Conservation (phyloP, 2,329 filamentous ascomycete species). For the Botryosphaeria dothidea region DNA sequence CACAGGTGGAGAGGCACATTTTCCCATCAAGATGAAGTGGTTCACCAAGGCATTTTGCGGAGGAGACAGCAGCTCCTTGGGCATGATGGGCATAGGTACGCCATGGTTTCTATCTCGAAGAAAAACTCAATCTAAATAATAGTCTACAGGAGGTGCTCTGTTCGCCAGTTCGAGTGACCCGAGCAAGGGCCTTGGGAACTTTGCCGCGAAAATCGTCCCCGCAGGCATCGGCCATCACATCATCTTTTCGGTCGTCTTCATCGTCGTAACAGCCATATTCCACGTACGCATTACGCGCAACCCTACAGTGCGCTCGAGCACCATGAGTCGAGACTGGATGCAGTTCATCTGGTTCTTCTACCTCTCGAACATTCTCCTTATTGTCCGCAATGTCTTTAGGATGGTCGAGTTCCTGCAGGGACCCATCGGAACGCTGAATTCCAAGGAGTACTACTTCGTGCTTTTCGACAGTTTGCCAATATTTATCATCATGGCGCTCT, state of each 20-base stretch:
- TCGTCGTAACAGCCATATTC: conserved; percentile 34
- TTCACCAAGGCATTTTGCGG: neutral
- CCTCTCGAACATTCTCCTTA: neutral
- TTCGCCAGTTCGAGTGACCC: neutral
- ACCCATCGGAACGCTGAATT: neutral
- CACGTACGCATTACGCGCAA: conserved; percentile 25
- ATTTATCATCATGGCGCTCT: neutral
- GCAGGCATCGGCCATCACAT: neutral
- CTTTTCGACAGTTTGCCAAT: neutral
- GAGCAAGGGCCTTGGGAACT: neutral
- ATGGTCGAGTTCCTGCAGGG: neutral
- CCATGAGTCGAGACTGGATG: neutral
- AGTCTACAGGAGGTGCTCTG: neutral
- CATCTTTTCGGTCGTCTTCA: conserved; percentile 53
- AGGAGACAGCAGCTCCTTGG: neutral
- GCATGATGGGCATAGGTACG: neutral
- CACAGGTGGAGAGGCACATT: neutral
- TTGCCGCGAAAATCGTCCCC: neutral
- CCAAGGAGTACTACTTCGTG: neutral
- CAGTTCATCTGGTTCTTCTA: neutral
- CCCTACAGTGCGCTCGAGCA: conserved; percentile 21
- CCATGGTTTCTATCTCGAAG: neutral
- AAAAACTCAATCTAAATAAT: neutral
- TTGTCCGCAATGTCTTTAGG: neutral
- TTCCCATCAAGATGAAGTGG: neutral